A percentile compares a stretch with the other conserved stretches of the same genome.
Evolutionary conservation across 2,329 filamentous ascomycete species (phyloP).

Genomic region (Calonectria hongkongensis): DNA sequence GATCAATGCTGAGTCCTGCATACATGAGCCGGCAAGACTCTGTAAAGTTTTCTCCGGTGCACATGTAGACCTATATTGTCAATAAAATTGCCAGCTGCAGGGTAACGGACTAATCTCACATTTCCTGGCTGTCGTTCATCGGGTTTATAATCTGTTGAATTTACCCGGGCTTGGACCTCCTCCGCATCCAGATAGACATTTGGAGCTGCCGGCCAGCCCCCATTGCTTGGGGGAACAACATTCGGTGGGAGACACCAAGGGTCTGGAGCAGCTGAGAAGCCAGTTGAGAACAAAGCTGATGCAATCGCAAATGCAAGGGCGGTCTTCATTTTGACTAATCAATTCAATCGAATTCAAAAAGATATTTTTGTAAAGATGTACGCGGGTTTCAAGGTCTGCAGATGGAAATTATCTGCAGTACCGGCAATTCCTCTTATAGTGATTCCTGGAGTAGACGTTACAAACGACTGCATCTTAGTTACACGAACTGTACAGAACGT

Average conservation of each 20-base stretch:
- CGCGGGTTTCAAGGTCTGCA: not conserved
- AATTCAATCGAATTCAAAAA: not conserved
- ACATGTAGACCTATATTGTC: not conserved
- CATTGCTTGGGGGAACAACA: conserved; percentile 5
- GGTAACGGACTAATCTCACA: not conserved
- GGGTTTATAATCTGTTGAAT: not conserved
- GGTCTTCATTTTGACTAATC: not conserved
- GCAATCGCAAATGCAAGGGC: not conserved
- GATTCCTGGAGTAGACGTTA: not conserved
- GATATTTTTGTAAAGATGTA: not conserved
- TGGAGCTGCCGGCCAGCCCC: conserved; percentile 7
- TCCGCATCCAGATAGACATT: not conserved
- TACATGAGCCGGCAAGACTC: conserved; percentile 8
- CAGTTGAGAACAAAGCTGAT: not conserved
- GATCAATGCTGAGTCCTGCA: conserved; percentile 10
- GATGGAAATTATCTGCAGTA: not conserved
- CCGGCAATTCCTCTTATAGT: not conserved
- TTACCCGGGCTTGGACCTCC: conserved; percentile 3
- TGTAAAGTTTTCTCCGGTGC: conserved; percentile 8
- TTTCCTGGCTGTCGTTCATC: conserved; percentile 13
- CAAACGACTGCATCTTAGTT: not conserved
- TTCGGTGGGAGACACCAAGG: conserved; percentile 6
- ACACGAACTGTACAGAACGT: not conserved
- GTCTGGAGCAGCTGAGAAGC: not conserved
- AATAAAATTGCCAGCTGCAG: not conserved